phyloP scores from a whole-genome alignment of 2,329 filamentous ascomycete genomes.

The Aureobasidium sp. region DNA sequence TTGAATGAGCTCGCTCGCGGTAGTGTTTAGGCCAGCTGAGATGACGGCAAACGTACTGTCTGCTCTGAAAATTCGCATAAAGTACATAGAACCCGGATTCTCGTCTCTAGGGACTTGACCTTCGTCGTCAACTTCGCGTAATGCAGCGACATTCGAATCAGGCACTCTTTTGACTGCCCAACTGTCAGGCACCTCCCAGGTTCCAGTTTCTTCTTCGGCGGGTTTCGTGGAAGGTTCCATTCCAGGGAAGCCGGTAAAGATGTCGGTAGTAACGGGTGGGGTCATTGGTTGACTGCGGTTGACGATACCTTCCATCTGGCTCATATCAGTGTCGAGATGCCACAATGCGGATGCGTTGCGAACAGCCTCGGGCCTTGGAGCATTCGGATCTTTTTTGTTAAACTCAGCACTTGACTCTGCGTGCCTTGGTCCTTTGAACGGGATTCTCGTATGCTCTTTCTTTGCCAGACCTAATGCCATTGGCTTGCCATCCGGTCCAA shows the following conservation, averaged over 20 bases:
- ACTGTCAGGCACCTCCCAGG: constrained; percentile 91
- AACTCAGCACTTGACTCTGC: constrained; percentile 38
- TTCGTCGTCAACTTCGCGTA: constrained; percentile 59
- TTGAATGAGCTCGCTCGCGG: constrained; percentile 77
- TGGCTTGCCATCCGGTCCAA: constrained; percentile 15
- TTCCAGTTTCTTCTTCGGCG: constrained; percentile 32
- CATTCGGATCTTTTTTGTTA: constrained; percentile 38
- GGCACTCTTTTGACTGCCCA: constrained; percentile 77
- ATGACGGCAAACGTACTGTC: constrained; percentile 93
- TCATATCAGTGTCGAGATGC: constrained; percentile 77
- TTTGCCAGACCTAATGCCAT: constrained; percentile 14
- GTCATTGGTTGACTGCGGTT: constrained; percentile 52
- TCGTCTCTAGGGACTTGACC: constrained; percentile 57
- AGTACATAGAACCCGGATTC: constrained; percentile 70
- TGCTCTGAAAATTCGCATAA: constrained; percentile 88
- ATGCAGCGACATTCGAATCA: constrained; percentile 53
- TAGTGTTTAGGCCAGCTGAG: constrained; percentile 73
- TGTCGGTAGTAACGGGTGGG: constrained; percentile 46
- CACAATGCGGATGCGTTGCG: constrained; percentile 47
- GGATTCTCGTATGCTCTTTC: constrained; percentile 33
- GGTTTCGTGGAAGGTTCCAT: constrained; percentile 17
- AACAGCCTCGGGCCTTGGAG: constrained; percentile 29
- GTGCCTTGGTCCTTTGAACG: constrained; percentile 44
- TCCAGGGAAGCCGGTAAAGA: constrained; percentile 35
- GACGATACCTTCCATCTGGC: constrained; percentile 86